Evolutionary conservation across 2,329 filamentous ascomycete species (phyloP).

Genomic region (Nemania sp.): DNA sequence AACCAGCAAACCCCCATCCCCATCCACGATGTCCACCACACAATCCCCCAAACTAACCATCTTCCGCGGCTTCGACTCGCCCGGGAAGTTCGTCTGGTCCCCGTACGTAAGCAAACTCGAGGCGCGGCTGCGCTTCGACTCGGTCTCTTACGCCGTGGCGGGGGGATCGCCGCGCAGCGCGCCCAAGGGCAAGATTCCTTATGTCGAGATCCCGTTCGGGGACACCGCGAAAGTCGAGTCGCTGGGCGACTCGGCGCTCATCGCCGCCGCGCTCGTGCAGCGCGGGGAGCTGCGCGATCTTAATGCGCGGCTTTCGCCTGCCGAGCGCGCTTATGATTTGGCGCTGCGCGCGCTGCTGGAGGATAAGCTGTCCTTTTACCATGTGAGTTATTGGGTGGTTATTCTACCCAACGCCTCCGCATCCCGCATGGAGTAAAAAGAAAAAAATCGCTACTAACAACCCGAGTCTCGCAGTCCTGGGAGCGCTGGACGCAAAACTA

Average conservation of each 20-base stretch:
- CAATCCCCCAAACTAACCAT: slow-evolving; percentile 42
- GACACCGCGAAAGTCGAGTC: slow-evolving; percentile 13
- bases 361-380: slow-evolving; percentile 63
- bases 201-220: slow-evolving; percentile 45
- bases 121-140: slow-evolving; percentile 59
- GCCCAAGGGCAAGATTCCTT: slow-evolving; percentile 64
- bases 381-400: slow-evolving; percentile 39
- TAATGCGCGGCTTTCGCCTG: slow-evolving; percentile 46
- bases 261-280: slow-evolving; percentile 51
- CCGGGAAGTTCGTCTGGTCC: slow-evolving; percentile 56
- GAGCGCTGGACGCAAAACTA: slow-evolving; percentile 65
- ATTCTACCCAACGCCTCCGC: neutral
- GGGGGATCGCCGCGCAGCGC: slow-evolving; percentile 49
- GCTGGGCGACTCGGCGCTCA: slow-evolving; percentile 59
- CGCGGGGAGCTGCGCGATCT: slow-evolving; percentile 50
- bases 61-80: slow-evolving; percentile 53
- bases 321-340: slow-evolving; percentile 52
- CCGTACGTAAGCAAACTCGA: slow-evolving; percentile 67
- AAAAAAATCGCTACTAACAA: neutral
- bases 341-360: slow-evolving; percentile 59
- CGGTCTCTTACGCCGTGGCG: slow-evolving; percentile 49
- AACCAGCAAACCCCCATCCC: neutral
- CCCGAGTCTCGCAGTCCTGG: slow-evolving; percentile 38
- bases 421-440: neutral
- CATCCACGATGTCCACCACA: slow-evolving; percentile 9